Conservation (phyloP, 768 basidiomycete genomes). For the Tephrocybe sp. region DNA sequence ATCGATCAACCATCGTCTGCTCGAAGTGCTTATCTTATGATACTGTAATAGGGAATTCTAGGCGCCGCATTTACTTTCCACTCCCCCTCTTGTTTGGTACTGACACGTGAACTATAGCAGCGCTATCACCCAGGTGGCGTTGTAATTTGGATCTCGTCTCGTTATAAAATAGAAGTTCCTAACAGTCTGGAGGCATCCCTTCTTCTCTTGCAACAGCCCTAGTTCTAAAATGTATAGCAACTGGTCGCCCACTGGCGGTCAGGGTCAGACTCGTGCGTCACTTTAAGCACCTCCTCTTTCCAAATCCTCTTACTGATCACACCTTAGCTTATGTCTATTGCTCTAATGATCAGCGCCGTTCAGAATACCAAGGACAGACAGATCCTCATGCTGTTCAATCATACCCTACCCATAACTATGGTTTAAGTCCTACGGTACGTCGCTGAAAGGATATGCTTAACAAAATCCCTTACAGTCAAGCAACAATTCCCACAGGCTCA, state of each 20-base stretch:
- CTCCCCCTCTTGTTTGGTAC: constrained; percentile 10
- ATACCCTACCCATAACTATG: constrained; percentile 8
- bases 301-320: background rate
- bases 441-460: background rate
- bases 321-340: constrained; percentile 9
- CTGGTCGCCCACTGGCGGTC: constrained; percentile 12
- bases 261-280: constrained; percentile 4
- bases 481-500: constrained; percentile 5
- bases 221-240: constrained; percentile 13
- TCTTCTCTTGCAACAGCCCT: background rate
- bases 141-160: background rate
- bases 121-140: constrained; percentile 5
- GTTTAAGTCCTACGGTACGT: constrained; percentile 11
- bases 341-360: constrained; percentile 6
- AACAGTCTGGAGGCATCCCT: constrained; percentile 2
- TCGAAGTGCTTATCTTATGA: constrained; percentile 3
- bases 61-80: constrained; percentile 5
- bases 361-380: constrained; percentile 1
- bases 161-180: constrained; percentile 9
- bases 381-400: background rate
- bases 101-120: constrained; percentile 11
- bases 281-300: background rate
- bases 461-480: background rate
- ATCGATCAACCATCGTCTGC: constrained; percentile 10
- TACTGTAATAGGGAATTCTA: constrained; percentile 15